phyloP scores from a whole-genome alignment of 106 monocot genomes.

The Platanthera zijinensis region DNA sequence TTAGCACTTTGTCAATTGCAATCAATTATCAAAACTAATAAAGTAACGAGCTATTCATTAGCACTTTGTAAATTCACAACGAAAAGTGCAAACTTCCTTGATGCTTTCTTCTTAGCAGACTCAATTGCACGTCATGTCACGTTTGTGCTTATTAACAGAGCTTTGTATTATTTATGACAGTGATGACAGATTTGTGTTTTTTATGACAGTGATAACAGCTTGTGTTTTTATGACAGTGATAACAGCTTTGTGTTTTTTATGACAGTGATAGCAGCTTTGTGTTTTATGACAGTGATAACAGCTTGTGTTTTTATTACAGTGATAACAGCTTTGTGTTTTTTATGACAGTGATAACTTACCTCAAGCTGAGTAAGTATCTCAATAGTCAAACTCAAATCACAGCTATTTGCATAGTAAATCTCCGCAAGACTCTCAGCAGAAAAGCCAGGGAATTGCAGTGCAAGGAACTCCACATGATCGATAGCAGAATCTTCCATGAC shows the following conservation, averaged over 20 bases:
- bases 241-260: neutral
- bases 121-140: too few relatives aligned
- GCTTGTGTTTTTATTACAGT: too few relatives aligned
- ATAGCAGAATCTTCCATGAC: slow-evolving; percentile 7
- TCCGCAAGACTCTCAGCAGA: slow-evolving; percentile 28
- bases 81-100: neutral
- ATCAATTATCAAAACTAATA: neutral
- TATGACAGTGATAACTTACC: slow-evolving; percentile 8
- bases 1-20: neutral
- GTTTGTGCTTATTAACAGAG: too few relatives aligned
- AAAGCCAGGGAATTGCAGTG: slow-evolving; percentile 31
- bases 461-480: slow-evolving; percentile 20
- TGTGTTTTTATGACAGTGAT: neutral
- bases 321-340: neutral
- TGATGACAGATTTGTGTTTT: neutral
- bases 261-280: neutral
- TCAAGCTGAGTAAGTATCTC: slow-evolving; percentile 28
- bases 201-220: too few relatives aligned
- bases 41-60: neutral
- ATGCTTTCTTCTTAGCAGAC: slow-evolving; percentile 1
- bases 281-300: too few relatives aligned
- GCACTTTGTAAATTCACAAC: neutral
- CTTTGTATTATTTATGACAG: too few relatives aligned
- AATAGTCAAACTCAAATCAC: slow-evolving; percentile 31
- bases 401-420: slow-evolving; percentile 27